phyloP scores from a whole-genome alignment of 352 stramenopile genomes.

The Phytophthora idaei region DNA sequence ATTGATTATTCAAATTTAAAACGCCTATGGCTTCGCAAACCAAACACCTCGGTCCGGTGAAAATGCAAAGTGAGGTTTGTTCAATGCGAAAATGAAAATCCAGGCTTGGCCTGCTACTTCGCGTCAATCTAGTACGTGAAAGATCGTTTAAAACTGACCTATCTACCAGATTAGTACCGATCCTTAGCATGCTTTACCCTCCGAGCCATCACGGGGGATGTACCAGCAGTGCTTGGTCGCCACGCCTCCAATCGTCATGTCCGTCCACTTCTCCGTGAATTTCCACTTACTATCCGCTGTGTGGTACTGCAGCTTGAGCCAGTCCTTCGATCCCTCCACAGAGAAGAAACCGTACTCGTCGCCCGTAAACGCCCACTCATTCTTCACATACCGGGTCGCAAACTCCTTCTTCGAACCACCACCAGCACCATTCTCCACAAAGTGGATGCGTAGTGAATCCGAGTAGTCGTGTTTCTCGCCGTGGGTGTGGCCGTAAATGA shows the following conservation, averaged over 20 bases:
- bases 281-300: slow-evolving; percentile 9
- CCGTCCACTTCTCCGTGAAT: slow-evolving; percentile 7
- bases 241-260: slow-evolving; percentile 17
- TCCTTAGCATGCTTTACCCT: slow-evolving; percentile 17
- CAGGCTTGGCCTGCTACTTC: no score
- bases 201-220: slow-evolving; percentile 5
- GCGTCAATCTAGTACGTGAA: no score
- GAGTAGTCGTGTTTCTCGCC: slow-evolving; percentile 20
- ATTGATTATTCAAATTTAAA: no score
- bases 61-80: no score
- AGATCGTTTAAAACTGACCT: no score
- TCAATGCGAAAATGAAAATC: no score
- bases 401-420: slow-evolving; percentile 22
- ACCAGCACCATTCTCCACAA: slow-evolving; percentile 27
- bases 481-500: slow-evolving; percentile 10
- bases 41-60: no score
- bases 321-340: slow-evolving; percentile 18
- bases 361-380: slow-evolving; percentile 15
- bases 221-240: slow-evolving; percentile 1
- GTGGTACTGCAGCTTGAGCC: slow-evolving; percentile 4
- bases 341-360: slow-evolving; percentile 29
- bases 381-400: slow-evolving; percentile 7
- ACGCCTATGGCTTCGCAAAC: no score
- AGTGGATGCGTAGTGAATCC: slow-evolving; percentile 14
- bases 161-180: no score